These are phyloP conservation scores for Lophium mytilinum DNA, from an alignment of 495 filamentous ascomycete genomes.

Conservation along the genomic window DNA sequence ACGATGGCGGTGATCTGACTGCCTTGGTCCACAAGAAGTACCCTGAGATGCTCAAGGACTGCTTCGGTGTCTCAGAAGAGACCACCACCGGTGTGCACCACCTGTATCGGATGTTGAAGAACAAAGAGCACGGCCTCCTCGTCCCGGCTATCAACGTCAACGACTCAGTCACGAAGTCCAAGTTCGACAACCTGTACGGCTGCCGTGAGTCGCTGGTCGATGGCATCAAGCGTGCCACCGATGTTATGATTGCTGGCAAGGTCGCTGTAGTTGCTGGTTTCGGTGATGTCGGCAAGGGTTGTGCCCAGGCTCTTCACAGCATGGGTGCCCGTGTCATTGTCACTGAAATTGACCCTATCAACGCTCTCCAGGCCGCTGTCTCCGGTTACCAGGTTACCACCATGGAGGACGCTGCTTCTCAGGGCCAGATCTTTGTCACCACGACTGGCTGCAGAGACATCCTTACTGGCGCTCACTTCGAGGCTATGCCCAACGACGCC, in stretches of 20 bases:
- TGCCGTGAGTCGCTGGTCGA: constrained; percentile 98
- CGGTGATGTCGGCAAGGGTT: constrained; percentile 99
- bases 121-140: constrained; percentile 58
- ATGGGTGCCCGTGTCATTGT: constrained; percentile 97
- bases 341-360: constrained; percentile 98
- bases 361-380: constrained; percentile 96
- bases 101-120: constrained; percentile 96
- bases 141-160: constrained; percentile 99
- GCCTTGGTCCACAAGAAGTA: constrained; percentile 95
- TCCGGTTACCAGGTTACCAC: constrained; percentile 93
- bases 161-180: constrained; percentile 98
- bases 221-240: constrained; percentile 99
- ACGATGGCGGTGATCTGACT: constrained; percentile 97
- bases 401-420: constrained; percentile 86
- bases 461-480: constrained; percentile 83
- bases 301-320: constrained; percentile 85
- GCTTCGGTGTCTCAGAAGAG: constrained; percentile 98
- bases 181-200: constrained; percentile 99
- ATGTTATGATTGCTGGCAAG: constrained; percentile 99
- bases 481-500: constrained; percentile 95
- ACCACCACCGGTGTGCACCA: constrained; percentile 99
- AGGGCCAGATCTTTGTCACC: constrained; percentile 97
- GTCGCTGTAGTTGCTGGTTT: constrained; percentile 93
- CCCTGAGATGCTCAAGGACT: constrained; percentile 92
- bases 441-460: constrained; percentile 99